Conservation (phyloP, 306 rosid genomes). For the Sphenostylis stenocarpa region DNA sequence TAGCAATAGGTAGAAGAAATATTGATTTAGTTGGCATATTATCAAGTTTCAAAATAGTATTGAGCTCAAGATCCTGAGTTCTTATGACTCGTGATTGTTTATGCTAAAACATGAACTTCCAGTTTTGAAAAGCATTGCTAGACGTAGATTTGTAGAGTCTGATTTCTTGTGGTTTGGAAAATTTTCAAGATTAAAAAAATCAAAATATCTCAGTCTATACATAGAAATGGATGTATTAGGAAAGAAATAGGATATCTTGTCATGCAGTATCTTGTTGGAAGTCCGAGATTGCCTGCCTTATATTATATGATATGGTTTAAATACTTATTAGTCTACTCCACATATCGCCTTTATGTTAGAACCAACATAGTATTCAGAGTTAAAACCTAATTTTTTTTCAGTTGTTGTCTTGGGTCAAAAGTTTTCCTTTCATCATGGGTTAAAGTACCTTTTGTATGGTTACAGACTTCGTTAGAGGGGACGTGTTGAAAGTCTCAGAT, state of each 20-base stretch:
- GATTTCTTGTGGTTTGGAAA: not conserved
- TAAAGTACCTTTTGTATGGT: too few species aligned
- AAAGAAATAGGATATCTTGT: not conserved
- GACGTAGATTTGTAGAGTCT: not conserved
- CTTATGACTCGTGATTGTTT: not conserved
- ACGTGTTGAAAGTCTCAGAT: too few species aligned
- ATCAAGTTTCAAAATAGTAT: not conserved
- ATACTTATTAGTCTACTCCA: too few species aligned
- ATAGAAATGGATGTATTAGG: not conserved
- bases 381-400: too few species aligned
- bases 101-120: not conserved
- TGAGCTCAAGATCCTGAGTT: not conserved
- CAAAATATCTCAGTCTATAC: not conserved
- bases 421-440: too few species aligned
- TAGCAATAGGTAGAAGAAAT: not conserved
- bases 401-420: too few species aligned
- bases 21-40: constrained; percentile 8
- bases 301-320: too few species aligned
- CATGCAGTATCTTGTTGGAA: too few species aligned
- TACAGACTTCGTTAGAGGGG: too few species aligned
- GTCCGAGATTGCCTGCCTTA: too few species aligned
- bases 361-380: too few species aligned
- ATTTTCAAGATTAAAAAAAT: not conserved
- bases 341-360: too few species aligned
- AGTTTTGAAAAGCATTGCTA: constrained; percentile 6